Conservation (phyloP, 1,284 basidiomycete species). For the Apiotrichum montevideense region DNA sequence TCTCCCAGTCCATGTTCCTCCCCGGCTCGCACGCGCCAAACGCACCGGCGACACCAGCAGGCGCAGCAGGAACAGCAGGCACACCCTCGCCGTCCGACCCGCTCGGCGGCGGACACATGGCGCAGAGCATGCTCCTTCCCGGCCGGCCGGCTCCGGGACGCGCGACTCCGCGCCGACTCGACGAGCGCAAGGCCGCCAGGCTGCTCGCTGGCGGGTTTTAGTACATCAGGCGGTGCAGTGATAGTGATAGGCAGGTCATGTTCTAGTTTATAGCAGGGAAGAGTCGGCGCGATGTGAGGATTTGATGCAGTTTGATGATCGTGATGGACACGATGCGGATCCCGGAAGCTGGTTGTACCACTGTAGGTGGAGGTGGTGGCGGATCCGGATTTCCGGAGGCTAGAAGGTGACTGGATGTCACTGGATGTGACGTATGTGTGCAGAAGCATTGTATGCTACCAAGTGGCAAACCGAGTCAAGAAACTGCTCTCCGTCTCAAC, state of each 20-base stretch:
- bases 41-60: not conserved
- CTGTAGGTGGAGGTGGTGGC: no score
- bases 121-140: constrained; percentile 42
- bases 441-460: no score
- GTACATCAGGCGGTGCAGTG: not conserved
- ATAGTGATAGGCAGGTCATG: no score
- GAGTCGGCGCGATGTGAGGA: not conserved
- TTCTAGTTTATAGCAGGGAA: not conserved
- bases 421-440: no score
- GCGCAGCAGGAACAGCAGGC: not conserved
- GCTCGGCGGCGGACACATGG: constrained; percentile 19
- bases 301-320: no score
- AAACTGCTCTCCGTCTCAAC: no score
- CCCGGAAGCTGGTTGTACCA: no score
- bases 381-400: no score
- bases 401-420: no score
- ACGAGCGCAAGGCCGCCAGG: constrained; percentile 44
- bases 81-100: constrained; percentile 1
- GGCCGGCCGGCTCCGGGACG: constrained; percentile 21
- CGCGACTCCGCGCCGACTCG: constrained; percentile 25
- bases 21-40: constrained; percentile 18
- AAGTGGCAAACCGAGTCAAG: no score
- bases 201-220: constrained; percentile 43
- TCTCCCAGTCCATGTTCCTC: constrained; percentile 38
- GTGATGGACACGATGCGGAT: no score